Evolutionary conservation across 75 land plant species (phyloP).

Genomic region (Azolla pinnata): DNA sequence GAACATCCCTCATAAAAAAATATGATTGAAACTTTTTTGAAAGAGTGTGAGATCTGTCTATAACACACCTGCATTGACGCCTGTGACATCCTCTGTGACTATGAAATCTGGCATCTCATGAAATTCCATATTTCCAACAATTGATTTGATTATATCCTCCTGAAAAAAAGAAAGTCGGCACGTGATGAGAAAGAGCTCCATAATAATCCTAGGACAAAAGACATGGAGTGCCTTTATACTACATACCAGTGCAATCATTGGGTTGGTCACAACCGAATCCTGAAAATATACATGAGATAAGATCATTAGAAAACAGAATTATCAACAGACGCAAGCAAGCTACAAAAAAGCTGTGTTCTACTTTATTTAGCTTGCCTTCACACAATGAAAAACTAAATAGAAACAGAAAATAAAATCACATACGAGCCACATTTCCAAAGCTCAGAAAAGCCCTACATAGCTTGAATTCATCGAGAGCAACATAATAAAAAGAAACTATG

Average conservation of each 20-base stretch:
- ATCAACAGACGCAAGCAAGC: no score
- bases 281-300: conserved; percentile 8
- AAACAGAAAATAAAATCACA: neutral
- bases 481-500: neutral
- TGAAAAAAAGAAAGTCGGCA: conserved; percentile 11
- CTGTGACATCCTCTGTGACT: conserved; percentile 55
- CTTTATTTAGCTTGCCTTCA: no score
- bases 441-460: no score
- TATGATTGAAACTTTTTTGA: neutral
- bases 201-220: neutral
- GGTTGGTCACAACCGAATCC: conserved; percentile 63
- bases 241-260: conserved; percentile 37
- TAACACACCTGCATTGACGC: conserved; percentile 58
- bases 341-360: no score
- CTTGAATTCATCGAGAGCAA: neutral
- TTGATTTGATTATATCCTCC: conserved; percentile 41
- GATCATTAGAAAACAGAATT: no score
- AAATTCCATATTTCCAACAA: conserved; percentile 31
- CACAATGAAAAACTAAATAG: neutral
- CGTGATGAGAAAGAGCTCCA: no score
- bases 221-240: neutral
- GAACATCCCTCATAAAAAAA: neutral
- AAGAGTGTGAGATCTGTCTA: neutral
- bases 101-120: conserved; percentile 49
- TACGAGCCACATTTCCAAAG: neutral